Conservation (phyloP, 805 yeast species). For the Candida schatavii region DNA sequence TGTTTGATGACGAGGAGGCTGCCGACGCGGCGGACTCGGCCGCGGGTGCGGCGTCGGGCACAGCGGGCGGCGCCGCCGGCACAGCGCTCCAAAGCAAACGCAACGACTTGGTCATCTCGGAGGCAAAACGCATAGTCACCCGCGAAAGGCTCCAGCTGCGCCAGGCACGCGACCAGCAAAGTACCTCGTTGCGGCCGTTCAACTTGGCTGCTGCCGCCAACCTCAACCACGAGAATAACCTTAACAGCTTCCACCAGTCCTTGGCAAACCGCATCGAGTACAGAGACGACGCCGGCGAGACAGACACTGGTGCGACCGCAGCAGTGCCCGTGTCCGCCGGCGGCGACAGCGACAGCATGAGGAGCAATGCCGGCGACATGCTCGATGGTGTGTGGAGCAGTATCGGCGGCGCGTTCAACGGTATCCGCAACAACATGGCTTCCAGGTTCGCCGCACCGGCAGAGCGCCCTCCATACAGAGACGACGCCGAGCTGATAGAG, state of each 20-base stretch:
- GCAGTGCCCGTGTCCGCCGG: background rate
- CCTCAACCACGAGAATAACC: conserved; percentile 26
- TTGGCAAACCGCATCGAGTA: conserved; percentile 13
- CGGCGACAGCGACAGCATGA: background rate
- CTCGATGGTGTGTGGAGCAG: conserved; percentile 24
- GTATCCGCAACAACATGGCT: conserved; percentile 17
- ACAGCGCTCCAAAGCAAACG: conserved; percentile 20
- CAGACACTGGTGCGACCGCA: background rate
- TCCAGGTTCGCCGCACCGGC: conserved; percentile 13
- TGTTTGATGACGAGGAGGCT: conserved; percentile 33
- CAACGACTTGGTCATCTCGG: conserved; percentile 36
- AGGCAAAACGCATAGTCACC: conserved; percentile 39
- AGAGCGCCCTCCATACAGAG: conserved; percentile 15
- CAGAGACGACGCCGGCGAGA: conserved; percentile 23
- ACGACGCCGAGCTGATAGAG: conserved; percentile 27
- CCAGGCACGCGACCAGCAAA: conserved; percentile 8
- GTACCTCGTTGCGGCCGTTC: conserved; percentile 24
- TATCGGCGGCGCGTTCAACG: conserved; percentile 23
- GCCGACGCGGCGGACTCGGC: conserved; percentile 12
- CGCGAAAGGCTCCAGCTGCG: conserved; percentile 31
- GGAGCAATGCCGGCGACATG: background rate
- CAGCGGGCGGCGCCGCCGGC: conserved; percentile 21
- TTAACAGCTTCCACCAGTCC: conserved; percentile 22
- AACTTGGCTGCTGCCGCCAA: conserved; percentile 24
- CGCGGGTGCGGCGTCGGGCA: conserved; percentile 18